These are phyloP conservation scores for Leucosporidium yakuticum DNA, from an alignment of 768 basidiomycete genomes.

Conservation along the genomic window DNA sequence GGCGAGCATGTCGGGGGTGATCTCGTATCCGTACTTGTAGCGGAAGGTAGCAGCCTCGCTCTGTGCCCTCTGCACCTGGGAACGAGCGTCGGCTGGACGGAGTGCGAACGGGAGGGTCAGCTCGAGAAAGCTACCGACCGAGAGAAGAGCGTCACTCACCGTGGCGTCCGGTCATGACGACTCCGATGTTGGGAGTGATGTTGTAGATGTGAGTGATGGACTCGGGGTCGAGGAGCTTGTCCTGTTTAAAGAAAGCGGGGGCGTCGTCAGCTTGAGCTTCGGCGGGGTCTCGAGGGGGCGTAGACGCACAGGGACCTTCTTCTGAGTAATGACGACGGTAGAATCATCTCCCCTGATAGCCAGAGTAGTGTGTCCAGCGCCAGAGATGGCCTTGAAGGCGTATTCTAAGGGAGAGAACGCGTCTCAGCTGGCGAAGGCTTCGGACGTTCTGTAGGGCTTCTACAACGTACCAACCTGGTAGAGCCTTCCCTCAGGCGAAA, in stretches of 20 bases:
- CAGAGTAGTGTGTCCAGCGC: constrained; percentile 89
- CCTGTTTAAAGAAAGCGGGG: constrained; percentile 51
- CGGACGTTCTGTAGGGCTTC: background rate
- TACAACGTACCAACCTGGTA: constrained; percentile 90
- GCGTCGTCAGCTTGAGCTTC: background rate
- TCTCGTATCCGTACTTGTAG: constrained; percentile 97
- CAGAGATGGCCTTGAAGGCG: constrained; percentile 98
- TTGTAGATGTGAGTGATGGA: constrained; percentile 94
- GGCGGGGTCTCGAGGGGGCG: background rate
- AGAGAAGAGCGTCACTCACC: constrained; percentile 52
- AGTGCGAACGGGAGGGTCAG: background rate
- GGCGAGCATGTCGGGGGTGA: constrained; percentile 92
- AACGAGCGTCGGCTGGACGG: constrained; percentile 76
- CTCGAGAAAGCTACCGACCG: background rate
- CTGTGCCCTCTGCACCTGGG: constrained; percentile 80
- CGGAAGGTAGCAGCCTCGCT: constrained; percentile 85
- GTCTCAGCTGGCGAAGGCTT: background rate
- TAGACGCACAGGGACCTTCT: constrained; percentile 84
- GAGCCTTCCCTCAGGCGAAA: constrained; percentile 74
- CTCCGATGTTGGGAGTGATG: constrained; percentile 92
- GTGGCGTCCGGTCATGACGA: constrained; percentile 94
- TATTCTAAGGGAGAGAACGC: constrained; percentile 59
- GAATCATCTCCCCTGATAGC: constrained; percentile 92
- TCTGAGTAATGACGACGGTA: constrained; percentile 91
- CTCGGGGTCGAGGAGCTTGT: constrained; percentile 90